Evolutionary conservation across 83 land plant genomes (phyloP).

Genomic region (Picea engelmannii): DNA sequence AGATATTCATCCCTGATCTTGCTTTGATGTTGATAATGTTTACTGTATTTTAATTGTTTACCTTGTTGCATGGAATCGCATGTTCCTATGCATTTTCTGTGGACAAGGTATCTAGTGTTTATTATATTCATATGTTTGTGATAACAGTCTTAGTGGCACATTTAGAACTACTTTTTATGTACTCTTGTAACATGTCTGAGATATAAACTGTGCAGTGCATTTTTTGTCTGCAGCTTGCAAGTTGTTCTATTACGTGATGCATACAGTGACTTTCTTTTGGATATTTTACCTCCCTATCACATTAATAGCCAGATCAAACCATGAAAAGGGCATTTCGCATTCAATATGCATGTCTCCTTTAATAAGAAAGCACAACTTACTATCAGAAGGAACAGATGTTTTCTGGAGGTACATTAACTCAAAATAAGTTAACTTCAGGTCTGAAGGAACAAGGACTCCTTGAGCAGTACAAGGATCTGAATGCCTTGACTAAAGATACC

Average conservation of each 20-base stretch:
- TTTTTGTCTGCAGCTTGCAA: neutral
- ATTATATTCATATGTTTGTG: neutral
- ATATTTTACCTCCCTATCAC: neutral
- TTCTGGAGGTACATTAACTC: neutral
- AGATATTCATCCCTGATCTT: neutral
- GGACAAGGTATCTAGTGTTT: neutral
- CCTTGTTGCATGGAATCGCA: neutral
- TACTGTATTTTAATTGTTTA: too few relatives aligned
- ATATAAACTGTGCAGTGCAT: neutral
- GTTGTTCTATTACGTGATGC: neutral
- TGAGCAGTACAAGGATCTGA: neutral
- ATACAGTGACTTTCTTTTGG: neutral
- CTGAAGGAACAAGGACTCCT: neutral
- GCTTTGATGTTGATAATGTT: neutral
- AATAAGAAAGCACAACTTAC: neutral
- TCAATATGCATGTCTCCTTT: too few relatives aligned
- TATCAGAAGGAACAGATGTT: neutral
- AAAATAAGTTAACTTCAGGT: neutral
- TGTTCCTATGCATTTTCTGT: neutral
- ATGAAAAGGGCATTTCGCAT: neutral
- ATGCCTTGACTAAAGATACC: neutral
- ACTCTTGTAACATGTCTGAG: neutral
- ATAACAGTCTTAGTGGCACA: neutral
- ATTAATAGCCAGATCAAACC: neutral
- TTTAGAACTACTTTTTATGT: neutral